Conservation (phyloP, 768 basidiomycete species). For the Boletus insuetus region DNA sequence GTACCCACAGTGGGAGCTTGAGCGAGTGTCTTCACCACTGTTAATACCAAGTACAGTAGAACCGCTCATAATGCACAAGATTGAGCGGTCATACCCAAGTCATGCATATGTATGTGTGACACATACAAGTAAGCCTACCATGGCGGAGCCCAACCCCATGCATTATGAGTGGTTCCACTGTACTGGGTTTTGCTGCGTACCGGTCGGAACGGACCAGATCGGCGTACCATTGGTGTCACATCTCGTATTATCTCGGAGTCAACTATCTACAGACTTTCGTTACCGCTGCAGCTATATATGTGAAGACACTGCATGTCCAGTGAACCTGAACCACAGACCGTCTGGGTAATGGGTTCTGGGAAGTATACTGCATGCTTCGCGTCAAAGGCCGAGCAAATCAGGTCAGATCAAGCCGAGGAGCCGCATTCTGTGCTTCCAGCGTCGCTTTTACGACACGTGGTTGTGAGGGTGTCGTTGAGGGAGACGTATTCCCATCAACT, state of each 20-base stretch:
- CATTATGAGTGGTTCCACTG: no score
- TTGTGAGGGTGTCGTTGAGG: constrained; percentile 33
- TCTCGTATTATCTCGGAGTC: not conserved
- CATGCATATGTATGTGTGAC: no score
- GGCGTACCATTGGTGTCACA: no score
- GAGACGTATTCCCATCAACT: constrained; percentile 57
- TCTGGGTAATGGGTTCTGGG: not conserved
- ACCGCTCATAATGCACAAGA: no score
- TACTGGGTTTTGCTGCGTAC: not conserved
- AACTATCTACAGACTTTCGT: constrained; percentile 4
- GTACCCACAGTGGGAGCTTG: no score
- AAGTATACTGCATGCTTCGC: not conserved
- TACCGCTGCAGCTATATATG: not conserved
- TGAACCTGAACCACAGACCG: not conserved
- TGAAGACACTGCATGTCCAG: not conserved
- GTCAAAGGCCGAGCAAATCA: constrained; percentile 8
- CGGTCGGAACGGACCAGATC: no score
- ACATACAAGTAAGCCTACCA: no score
- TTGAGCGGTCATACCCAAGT: no score
- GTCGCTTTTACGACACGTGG: constrained; percentile 9
- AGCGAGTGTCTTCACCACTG: no score
- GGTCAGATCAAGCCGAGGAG: constrained; percentile 27
- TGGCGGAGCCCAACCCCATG: no score
- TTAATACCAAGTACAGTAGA: no score
- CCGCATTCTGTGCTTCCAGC: constrained; percentile 18